Base-by-base conservation (phyloP, 805 yeast genomes). In the Tetrapisispora namnaoensis region DNA sequence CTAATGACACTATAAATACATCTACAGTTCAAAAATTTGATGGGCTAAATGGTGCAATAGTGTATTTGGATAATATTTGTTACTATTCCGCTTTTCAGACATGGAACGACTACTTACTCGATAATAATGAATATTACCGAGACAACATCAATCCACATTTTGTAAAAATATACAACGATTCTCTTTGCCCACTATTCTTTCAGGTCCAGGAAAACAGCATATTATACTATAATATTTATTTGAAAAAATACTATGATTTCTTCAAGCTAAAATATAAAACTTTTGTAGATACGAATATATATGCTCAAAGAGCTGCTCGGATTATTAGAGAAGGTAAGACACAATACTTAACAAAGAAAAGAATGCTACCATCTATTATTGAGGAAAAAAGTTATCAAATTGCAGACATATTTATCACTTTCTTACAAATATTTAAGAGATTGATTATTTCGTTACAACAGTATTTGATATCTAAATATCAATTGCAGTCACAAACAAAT, bases 81-180 rank as follows among this genome's bases (percentile, higher is more conserved):
- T 48, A 44, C 14, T 51, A 55, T 43, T 46, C 53, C 14, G 34
- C 51, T 17, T 50, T 49, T 16, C 14, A 41, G 4, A 46, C 42
- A 10, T 51, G 50, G 53, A 44, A 53, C 35, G 45, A 45, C 16
- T 42, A 45, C 30, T 37, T 55, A 37, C 16, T 50, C 13, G 51
- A 54, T 34, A 41, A 50, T n/a, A 55, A 46, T 34, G 47, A 24
- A 24, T 48, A 48, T 24, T 55, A 55, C 45, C 49, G 45, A 22
- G 47, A 51, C n/a, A 30, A 37, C n/a, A 30, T 55, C 17, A 46
- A 43, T 34, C 56, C 58, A 30, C 14, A 21, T 1, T 1, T 37
- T 8, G 35, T 2, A 8, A 16, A 28, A 24, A 11, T 37, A 8
- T 46, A 46, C 41, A 2, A 36, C 4, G 22, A 36, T 4, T 4